Base-by-base conservation (phyloP, 305 asterid species). In the Plantago rigida region DNA sequence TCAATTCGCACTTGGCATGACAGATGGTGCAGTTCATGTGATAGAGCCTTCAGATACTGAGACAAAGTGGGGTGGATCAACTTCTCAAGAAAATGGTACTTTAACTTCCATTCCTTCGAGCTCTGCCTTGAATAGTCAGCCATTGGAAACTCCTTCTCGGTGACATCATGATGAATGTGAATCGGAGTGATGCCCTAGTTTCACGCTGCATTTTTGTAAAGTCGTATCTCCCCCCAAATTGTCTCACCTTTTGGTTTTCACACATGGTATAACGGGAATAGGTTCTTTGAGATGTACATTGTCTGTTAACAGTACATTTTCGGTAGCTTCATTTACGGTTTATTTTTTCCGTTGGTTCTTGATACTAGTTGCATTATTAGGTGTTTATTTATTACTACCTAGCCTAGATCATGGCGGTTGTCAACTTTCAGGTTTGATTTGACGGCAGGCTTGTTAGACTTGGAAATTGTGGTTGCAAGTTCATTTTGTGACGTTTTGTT, bases 1-100 rank as follows among this genome's bases (percentile, higher is more conserved):
- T 64, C 96, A 90, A 62, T 90, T 90, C 47, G 97, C 96, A 1
- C 87, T 90, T 2, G 97, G 97, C 54, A 87, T 90, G 96, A 87
- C 83, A 14, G 96, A 87, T 22, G 97, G 97, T 15, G 77, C 83
- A 0, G 95, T 90, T 47, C 80, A 90, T 29, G 97, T 90, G 68
- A 73, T 90, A 0, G 97, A 90, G 79, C 95, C 97, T 12, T 79
- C 87, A 15, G 91, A 84, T 67, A 82, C 76, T 0, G 95, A 90
- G 78, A 77, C 77, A 4, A 85, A 87, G 66, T 87, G 96, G 97
- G 97, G 96, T 8, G 81, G 87, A 22, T 75, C 84, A 9, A 67
- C 78, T 4, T 66, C 91, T 59, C 91, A 83, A 70, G 96, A 87
- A 5, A 85, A 87, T 9, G 90, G 91, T 13, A 69, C 70, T 24